Percentiles rank a stretch among this genome's conserved stretches.
phyloP scores from a whole-genome alignment of 305 asterid genomes.

The Fraxinus velutina region DNA sequence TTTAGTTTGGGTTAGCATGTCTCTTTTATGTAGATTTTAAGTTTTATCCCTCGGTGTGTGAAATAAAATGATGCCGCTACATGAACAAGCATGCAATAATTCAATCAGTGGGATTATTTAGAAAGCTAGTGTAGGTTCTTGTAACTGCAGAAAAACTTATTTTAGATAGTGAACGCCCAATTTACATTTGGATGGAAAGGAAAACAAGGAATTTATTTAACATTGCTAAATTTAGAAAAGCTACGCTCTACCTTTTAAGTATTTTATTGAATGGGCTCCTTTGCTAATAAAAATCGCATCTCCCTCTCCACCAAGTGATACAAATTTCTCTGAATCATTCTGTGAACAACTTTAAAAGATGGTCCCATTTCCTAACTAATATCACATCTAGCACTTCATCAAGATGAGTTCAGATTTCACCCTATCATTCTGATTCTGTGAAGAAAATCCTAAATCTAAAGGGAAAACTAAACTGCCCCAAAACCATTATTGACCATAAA shows the following conservation, averaged over 20 bases:
- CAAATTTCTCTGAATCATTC: background rate
- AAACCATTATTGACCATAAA: constrained; percentile 6
- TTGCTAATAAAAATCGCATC: constrained; percentile 7
- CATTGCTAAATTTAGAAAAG: constrained; percentile 11
- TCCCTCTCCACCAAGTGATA: background rate
- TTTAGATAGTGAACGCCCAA: background rate
- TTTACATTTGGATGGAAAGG: constrained; percentile 8
- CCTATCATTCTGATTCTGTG: background rate
- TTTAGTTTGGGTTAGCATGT: background rate
- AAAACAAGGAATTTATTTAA: background rate
- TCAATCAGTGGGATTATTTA: background rate
- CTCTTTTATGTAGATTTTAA: background rate
- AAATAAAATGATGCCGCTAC: background rate
- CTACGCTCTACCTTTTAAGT: background rate
- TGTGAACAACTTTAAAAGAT: background rate
- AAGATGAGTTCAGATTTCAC: background rate
- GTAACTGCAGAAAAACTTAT: background rate
- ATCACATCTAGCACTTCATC: constrained; percentile 6
- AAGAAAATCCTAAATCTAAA: constrained; percentile 1
- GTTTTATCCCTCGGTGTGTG: background rate
- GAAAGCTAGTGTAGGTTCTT: background rate
- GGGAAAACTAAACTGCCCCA: background rate
- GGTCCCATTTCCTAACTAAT: constrained; percentile 1
- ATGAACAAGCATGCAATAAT: background rate
- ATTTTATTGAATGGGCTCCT: background rate